phyloP scores from a whole-genome alignment of 331 rosid species.

The Spiraea crenata region DNA sequence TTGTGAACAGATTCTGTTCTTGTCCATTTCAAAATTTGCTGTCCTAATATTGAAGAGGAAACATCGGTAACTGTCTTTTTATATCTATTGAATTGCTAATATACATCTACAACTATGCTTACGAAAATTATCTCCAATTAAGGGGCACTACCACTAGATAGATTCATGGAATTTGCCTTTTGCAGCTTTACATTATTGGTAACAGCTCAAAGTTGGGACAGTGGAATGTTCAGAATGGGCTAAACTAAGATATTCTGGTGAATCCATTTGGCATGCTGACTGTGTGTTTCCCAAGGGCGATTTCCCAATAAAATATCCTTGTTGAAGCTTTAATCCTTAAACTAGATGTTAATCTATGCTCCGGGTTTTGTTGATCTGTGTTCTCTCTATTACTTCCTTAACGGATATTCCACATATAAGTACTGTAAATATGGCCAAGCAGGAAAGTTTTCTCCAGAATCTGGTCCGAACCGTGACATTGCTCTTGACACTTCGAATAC shows the following conservation, averaged over 20 bases:
- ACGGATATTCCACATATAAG: conserved; percentile 62
- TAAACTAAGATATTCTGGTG: conserved; percentile 74
- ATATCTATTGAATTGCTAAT: conserved; percentile 10
- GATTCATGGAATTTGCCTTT: conserved; percentile 21
- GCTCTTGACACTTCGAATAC: conserved; percentile 44
- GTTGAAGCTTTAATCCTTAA: conserved; percentile 22
- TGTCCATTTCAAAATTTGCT: conserved; percentile 73
- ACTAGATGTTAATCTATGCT: not conserved
- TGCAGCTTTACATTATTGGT: conserved; percentile 78
- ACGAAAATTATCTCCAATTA: not conserved
- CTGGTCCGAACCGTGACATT: conserved; percentile 69
- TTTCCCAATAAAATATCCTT: conserved; percentile 84
- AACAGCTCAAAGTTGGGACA: conserved; percentile 67
- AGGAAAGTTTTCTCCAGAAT: conserved; percentile 64
- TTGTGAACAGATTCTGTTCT: conserved; percentile 51
- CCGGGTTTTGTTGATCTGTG: not conserved
- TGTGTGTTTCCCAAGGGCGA: conserved; percentile 59
- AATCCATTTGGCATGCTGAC: conserved; percentile 82
- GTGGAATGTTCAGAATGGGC: conserved; percentile 68
- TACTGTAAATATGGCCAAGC: conserved; percentile 66
- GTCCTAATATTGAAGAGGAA: conserved; percentile 71
- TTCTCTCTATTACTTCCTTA: conserved; percentile 45
- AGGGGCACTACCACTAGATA: conserved; percentile 9
- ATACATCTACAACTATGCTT: conserved; percentile 10
- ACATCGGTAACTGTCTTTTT: conserved; percentile 52